Evolutionary conservation across 805 yeast genomes (phyloP), one percentile per base, ranked within the genome.

Genomic region (Hanseniaspora valbyensis): DNA sequence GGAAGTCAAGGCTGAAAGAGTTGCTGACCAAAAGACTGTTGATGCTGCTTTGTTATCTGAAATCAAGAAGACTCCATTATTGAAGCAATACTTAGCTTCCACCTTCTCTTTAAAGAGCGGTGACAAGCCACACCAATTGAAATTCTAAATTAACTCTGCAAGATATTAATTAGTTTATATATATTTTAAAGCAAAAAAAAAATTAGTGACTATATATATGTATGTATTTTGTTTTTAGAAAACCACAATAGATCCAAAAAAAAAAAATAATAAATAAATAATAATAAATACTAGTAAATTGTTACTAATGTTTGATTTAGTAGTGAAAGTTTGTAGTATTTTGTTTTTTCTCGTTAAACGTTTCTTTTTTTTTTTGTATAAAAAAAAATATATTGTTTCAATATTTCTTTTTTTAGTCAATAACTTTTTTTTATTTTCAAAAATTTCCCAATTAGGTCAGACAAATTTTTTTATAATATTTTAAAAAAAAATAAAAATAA

Each of bases 51-150:
- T 90, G 69, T 76, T 92, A 68, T 75, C 90, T 65, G 92, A 85
- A 76, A 84, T 92, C 78, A 88, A 89, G 83, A 85, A 88, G 80
- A 88, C 95, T 66, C 95, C 96, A 71, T 80, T 87, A 70, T 83
- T 90, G 73, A 86, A 87, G 75, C 95, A 89, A 77, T 90, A 90
- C 84, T 81, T 90, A 70, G 83, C 95, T 63, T 71, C 96, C 65
- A 76, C 95, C 61, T 90, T 90, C 89, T 83, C 96, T 64, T 82
- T 92, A 75, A 89, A 87, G 84, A 80, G 78, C 75, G 97, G 97
- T 74, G 98, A 90, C 80, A 87, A 77, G 74, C 98, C 97, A 68
- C 97, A 90, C 75, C 81, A 84, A 71, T 85, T 92, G 83, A 87
- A 85, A 79, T 90, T 92, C 75, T 90, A 88, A 83, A 64, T 57